phyloP scores from a whole-genome alignment of 257 asterid species.

The Ballota nigra region DNA sequence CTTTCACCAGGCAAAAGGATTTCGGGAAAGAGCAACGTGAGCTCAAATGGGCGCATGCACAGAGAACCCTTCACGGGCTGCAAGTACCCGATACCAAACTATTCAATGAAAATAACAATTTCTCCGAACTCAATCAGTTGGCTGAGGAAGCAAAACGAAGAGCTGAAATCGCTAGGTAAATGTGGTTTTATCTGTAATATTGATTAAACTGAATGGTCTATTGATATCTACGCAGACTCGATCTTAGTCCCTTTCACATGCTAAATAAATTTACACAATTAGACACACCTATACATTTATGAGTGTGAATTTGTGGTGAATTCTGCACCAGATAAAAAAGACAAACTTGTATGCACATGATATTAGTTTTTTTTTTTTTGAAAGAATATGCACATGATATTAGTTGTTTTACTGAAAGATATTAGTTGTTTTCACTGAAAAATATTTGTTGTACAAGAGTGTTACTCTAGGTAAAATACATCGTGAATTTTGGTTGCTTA shows the following conservation, averaged over 20 bases:
- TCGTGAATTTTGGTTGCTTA: background rate
- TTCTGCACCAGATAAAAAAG: background rate
- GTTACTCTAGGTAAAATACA: no score
- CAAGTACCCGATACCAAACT: slow-evolving; percentile 77
- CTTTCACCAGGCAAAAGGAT: slow-evolving; percentile 86
- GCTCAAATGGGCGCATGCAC: slow-evolving; percentile 87
- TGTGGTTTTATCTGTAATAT: background rate
- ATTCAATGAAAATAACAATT: slow-evolving; percentile 57
- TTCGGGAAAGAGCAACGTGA: slow-evolving; percentile 89
- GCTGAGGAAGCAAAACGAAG: slow-evolving; percentile 88
- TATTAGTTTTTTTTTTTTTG: no score
- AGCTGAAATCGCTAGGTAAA: slow-evolving; percentile 83
- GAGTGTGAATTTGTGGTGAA: background rate
- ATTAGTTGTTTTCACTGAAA: no score
- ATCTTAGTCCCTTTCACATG: background rate
- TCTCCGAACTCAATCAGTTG: slow-evolving; percentile 76
- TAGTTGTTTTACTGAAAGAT: no score
- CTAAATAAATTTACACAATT: background rate
- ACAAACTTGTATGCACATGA: no score
- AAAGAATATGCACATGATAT: no score
- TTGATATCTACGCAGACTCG: background rate
- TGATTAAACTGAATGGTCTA: background rate
- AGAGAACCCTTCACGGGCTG: slow-evolving; percentile 83
- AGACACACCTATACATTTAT: background rate
- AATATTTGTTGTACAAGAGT: no score